phyloP scores from a whole-genome alignment of 805 yeast genomes.

The Zygoascus biomembranicola region DNA sequence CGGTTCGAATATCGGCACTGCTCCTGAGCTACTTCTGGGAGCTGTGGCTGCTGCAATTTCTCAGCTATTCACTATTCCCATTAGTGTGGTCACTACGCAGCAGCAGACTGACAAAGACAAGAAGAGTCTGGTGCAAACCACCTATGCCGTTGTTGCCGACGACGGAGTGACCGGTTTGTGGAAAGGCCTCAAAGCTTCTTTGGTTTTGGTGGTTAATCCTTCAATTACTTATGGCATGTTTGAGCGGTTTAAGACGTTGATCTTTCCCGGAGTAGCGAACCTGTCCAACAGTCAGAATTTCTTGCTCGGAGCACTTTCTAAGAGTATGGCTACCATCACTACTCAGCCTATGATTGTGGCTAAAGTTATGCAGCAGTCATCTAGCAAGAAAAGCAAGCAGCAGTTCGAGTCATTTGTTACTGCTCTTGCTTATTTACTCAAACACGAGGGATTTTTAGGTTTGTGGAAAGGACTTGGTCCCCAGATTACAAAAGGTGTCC shows the following conservation, averaged over 20 bases:
- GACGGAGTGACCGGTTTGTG: conserved; percentile 70
- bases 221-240: conserved; percentile 79
- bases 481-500: conserved; percentile 69
- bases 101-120: conserved; percentile 33
- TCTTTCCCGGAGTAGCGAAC: conserved; percentile 34
- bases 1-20: conserved; percentile 34
- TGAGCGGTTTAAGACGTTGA: conserved; percentile 51
- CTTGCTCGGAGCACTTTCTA: conserved; percentile 68
- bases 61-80: conserved; percentile 74
- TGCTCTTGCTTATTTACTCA: conserved; percentile 52
- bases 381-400: conserved; percentile 22
- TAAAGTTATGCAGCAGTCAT: conserved; percentile 67
- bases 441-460: conserved; percentile 54
- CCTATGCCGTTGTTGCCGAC: conserved; percentile 45
- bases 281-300: conserved; percentile 60
- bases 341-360: conserved; percentile 84
- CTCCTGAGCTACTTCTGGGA: conserved; percentile 64
- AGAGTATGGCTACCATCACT: conserved; percentile 66
- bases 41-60: conserved; percentile 78
- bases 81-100: conserved; percentile 60
- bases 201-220: conserved; percentile 74
- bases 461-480: conserved; percentile 78
- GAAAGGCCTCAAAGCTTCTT: conserved; percentile 75
- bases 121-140: conserved; percentile 33
- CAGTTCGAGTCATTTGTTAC: conserved; percentile 51